These are phyloP conservation scores for Umbelopsis sp. DNA, from an alignment of 192 early-diverging fungal genomes.

Conservation along the genomic window DNA sequence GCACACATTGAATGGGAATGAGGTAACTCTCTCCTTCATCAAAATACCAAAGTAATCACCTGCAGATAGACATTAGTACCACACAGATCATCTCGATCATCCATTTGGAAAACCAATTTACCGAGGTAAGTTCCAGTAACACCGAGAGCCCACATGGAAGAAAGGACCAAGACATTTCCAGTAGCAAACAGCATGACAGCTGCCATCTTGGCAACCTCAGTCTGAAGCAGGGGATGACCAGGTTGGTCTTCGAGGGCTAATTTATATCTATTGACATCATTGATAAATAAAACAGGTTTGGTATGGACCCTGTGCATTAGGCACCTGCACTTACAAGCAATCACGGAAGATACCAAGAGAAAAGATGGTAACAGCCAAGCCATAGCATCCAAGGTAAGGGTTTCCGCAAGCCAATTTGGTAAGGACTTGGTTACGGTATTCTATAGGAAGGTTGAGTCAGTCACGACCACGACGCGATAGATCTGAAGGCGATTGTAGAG, in stretches of 20 bases:
- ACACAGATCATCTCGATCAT: not conserved
- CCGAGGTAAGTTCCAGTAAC: constrained; percentile 89
- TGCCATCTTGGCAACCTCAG: constrained; percentile 43
- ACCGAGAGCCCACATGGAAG: constrained; percentile 85
- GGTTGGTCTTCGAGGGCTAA: constrained; percentile 73
- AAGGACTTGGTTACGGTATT: constrained; percentile 75
- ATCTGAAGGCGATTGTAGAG: not conserved
- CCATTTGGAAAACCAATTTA: constrained; percentile 33
- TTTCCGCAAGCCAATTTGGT: constrained; percentile 72
- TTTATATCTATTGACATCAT: constrained; percentile 54
- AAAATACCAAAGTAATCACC: constrained; percentile 96
- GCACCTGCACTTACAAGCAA: constrained; percentile 50
- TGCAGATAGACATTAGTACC: constrained; percentile 21
- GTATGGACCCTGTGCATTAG: not conserved
- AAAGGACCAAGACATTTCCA: constrained; percentile 78
- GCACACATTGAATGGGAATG: constrained; percentile 90
- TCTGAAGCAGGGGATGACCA: constrained; percentile 47
- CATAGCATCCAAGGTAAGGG: constrained; percentile 73
- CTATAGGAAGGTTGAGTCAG: constrained; percentile 34
- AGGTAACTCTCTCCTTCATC: constrained; percentile 82
- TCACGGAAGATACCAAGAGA: constrained; percentile 81
- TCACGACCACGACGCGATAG: not conserved
- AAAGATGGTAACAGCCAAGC: constrained; percentile 82
- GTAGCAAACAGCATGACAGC: constrained; percentile 52
- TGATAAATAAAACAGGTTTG: not conserved